Evolutionary conservation across 192 early-diverging fungal genomes (phyloP).

Genomic region (Kickxella alabastrina): DNA sequence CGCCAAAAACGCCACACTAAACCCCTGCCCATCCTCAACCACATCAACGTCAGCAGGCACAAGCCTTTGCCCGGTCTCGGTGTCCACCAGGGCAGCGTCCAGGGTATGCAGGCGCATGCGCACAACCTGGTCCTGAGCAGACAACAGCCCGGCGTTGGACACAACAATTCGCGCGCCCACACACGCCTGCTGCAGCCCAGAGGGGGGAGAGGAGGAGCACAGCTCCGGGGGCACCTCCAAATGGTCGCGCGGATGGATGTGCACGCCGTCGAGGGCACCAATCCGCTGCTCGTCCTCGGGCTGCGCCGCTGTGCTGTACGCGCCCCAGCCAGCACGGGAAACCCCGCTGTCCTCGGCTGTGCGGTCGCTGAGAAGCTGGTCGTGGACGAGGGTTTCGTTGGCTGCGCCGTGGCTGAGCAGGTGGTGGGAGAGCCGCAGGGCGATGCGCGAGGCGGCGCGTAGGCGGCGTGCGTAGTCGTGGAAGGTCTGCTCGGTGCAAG

Average conservation of each 20-base stretch:
- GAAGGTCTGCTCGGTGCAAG: conserved; percentile 19
- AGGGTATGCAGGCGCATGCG: conserved; percentile 19
- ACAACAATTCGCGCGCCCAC: conserved; percentile 10
- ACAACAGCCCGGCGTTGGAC: conserved; percentile 21
- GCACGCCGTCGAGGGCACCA: no score
- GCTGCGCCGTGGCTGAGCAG: conserved; percentile 9
- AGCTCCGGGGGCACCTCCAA: no score
- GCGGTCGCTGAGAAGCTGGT: neutral
- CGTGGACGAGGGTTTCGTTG: no score
- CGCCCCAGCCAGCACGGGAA: no score
- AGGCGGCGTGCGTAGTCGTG: conserved; percentile 32
- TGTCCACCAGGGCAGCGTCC: conserved; percentile 17
- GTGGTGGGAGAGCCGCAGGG: conserved; percentile 7
- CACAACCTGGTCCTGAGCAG: conserved; percentile 25
- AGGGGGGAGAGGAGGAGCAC: no score
- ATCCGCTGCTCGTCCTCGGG: no score
- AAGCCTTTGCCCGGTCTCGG: neutral
- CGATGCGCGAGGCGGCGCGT: conserved; percentile 10
- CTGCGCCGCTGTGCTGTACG: conserved; percentile 5
- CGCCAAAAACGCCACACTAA: conserved; percentile 28
- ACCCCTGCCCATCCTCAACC: neutral
- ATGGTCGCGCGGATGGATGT: no score
- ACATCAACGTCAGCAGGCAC: conserved; percentile 1
- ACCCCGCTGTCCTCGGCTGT: neutral
- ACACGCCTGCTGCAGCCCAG: no score